Evolutionary conservation across 768 basidiomycete genomes (phyloP).

Genomic region (Russula earlei): DNA sequence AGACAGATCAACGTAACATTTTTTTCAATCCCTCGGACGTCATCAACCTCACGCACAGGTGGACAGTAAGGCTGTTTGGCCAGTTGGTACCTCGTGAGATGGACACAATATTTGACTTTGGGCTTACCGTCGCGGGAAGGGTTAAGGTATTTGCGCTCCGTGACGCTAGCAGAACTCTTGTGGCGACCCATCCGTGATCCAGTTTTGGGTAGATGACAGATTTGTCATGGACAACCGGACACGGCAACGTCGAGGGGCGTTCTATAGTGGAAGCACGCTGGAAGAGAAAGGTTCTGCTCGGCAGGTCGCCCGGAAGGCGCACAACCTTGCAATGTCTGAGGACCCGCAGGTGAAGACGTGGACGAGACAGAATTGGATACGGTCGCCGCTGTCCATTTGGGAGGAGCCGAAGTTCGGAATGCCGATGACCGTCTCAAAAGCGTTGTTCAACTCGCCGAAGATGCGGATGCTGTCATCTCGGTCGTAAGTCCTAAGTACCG

Average conservation of each 20-base stretch:
- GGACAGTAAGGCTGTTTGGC: slow-evolving; percentile 54
- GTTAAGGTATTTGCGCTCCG: slow-evolving; percentile 41
- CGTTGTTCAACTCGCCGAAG: slow-evolving; percentile 56
- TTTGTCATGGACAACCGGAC: slow-evolving; percentile 80
- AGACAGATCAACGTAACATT: slow-evolving; percentile 47
- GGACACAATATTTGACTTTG: slow-evolving; percentile 62
- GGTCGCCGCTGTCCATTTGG: slow-evolving; percentile 61
- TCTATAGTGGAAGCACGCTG: slow-evolving; percentile 54
- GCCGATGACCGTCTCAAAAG: slow-evolving; percentile 46
- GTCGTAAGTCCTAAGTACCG: slow-evolving; percentile 70
- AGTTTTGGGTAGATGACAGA: slow-evolving; percentile 62
- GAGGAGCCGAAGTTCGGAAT: slow-evolving; percentile 57
- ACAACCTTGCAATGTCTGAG: slow-evolving; percentile 66
- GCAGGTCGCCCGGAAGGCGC: slow-evolving; percentile 44
- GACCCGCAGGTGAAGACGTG: slow-evolving; percentile 61
- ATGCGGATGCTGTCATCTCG: slow-evolving; percentile 65
- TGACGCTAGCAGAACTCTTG: neutral
- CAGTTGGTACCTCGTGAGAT: slow-evolving; percentile 44
- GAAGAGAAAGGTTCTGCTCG: slow-evolving; percentile 53
- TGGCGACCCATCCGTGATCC: neutral
- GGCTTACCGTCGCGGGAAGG: slow-evolving; percentile 54
- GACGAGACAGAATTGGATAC: slow-evolving; percentile 55
- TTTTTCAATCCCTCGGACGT: slow-evolving; percentile 54
- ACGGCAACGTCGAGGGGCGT: slow-evolving; percentile 57
- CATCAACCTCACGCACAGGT: slow-evolving; percentile 46